Base-by-base conservation (phyloP, 1,284 basidiomycete species). In the Cystobasidium pallidum region DNA sequence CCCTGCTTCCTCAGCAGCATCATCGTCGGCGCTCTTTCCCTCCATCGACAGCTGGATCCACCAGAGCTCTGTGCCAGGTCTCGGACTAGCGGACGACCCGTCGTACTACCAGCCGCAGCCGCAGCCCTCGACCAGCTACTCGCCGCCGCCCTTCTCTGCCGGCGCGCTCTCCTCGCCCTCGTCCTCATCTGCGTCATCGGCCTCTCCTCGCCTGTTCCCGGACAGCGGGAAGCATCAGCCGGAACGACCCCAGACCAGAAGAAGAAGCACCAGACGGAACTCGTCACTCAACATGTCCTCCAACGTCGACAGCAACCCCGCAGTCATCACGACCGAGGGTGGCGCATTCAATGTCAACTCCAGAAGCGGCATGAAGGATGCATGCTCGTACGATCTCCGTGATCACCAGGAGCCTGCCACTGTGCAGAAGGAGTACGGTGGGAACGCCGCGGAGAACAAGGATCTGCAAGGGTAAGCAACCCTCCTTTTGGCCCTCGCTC, bases 341-440 rank as follows among this genome's bases (percentile, higher is more conserved):
- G 47, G 62, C 26, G 26, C 51, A 17, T 51, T 47, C 45, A 66
- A 30, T 28, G 51, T 55, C 64, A 54, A 43, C 52, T 30, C 36
- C 30, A 54, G 43, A 13, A 41, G 34, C 49, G n/a, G 15, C 6
- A 68, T 47, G 51, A 68, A 68, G 57, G 66, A 70, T 17, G 68
- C 68, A 4, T 71, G 68, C 43, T 63, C 59, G 36, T 71, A 71
- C 41, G 68, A 71, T 28, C 61, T 71, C 13, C 61, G 59, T 13
- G 39, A 71, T 34, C 59, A 63, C 13, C 68, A 71, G 19, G 68
- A 71, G 41, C 59, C 59, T 24, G n/a, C 68, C 32, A 63, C 59
- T 32, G 61, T 71, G 2, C 28, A 63, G 21, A 63, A 54, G 47
- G 68, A 71, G 41, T 71, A 63, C 39, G 47, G 7, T 49, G 55